Evolutionary conservation across 768 basidiomycete genomes (phyloP).

Genomic region (Calocybe cyanea): DNA sequence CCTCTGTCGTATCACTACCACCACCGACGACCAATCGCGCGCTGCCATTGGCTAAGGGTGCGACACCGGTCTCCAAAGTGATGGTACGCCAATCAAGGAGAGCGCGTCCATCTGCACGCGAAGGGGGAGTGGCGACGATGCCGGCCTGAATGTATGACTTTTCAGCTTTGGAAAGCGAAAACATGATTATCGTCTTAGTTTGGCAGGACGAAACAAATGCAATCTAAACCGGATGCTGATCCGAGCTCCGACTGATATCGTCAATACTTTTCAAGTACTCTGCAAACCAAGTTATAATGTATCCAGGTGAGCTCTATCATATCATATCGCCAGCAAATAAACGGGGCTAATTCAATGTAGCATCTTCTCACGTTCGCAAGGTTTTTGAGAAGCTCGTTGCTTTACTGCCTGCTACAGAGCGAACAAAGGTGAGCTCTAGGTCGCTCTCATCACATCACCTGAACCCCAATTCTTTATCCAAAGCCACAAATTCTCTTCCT

Average conservation of each 20-base stretch:
- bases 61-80: slow-evolving; percentile 71
- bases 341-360: too few relatives aligned
- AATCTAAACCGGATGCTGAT: too few relatives aligned
- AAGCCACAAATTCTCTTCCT: slow-evolving; percentile 71
- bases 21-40: slow-evolving; percentile 71
- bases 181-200: too few relatives aligned
- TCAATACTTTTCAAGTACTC: too few relatives aligned
- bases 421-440: slow-evolving; percentile 42
- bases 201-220: too few relatives aligned
- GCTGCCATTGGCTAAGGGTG: slow-evolving; percentile 82
- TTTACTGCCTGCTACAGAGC: slow-evolving; percentile 46
- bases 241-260: too few relatives aligned
- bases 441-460: neutral
- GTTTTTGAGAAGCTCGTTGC: slow-evolving; percentile 49
- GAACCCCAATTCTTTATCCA: neutral
- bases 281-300: too few relatives aligned
- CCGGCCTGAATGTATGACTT: slow-evolving; percentile 71
- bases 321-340: too few relatives aligned
- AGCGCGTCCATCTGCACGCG: slow-evolving; percentile 75
- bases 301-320: too few relatives aligned
- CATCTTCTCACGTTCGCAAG: slow-evolving; percentile 35
- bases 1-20: slow-evolving; percentile 67
- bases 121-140: slow-evolving; percentile 51
- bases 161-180: slow-evolving; percentile 72
- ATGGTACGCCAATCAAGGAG: slow-evolving; percentile 66